These are phyloP conservation scores for Schizochytrium sp. DNA, from an alignment of 108 stramenopile genomes.

Conservation along the genomic window DNA sequence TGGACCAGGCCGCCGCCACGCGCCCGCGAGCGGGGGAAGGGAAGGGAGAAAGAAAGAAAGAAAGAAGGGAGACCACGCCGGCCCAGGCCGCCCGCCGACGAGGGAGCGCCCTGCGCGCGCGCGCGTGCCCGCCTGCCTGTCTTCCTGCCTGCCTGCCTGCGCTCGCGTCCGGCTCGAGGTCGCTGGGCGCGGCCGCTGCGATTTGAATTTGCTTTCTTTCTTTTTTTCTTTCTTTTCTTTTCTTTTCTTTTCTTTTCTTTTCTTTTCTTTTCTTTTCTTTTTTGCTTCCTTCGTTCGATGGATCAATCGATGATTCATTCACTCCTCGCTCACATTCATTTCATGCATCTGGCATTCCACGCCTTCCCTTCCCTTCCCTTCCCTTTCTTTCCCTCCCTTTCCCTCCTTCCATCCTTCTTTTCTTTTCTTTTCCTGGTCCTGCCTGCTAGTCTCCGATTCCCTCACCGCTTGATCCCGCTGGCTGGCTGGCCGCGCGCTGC, in stretches of 20 bases:
- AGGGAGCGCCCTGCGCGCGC: not conserved
- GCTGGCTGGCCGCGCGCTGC: too few species aligned
- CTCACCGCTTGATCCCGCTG: not conserved
- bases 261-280: not conserved
- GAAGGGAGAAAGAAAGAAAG: not conserved
- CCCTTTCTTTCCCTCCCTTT: not conserved
- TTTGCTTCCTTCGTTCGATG: not conserved
- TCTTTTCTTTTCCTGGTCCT: not conserved
- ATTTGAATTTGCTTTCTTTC: not conserved
- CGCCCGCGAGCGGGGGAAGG: not conserved
- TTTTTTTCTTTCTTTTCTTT: not conserved
- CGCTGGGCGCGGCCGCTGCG: too few species aligned
- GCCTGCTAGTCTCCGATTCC: not conserved
- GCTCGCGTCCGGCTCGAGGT: too few species aligned
- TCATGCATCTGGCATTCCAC: not conserved
- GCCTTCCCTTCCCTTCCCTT: not conserved
- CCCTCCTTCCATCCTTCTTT: not conserved
- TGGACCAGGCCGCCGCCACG: not conserved
- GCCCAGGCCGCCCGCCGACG: not conserved
- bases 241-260: not conserved
- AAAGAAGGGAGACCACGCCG: too few species aligned
- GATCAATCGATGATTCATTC: not conserved
- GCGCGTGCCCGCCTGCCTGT: not conserved
- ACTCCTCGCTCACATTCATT: not conserved
- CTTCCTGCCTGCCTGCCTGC: not conserved